These are phyloP conservation scores for Pleurotus salmoneostramineus DNA, from an alignment of 768 basidiomycete species.

Conservation along the genomic window DNA sequence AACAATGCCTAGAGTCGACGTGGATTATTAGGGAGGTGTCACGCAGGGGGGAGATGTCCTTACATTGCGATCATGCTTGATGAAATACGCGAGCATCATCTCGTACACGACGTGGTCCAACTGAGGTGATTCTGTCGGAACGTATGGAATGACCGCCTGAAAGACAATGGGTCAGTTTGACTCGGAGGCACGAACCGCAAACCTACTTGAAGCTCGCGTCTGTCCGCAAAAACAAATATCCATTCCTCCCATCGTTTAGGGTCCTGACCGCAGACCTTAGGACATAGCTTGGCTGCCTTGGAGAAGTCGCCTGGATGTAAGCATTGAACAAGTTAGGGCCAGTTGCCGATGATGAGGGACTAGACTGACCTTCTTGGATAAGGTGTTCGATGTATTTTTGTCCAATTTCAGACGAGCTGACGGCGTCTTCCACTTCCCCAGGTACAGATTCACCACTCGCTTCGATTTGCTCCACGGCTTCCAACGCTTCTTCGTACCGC, in stretches of 20 bases:
- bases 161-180: neutral
- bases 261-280: conserved; percentile 82
- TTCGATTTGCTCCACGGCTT: conserved; percentile 69
- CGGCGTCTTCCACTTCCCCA: conserved; percentile 24
- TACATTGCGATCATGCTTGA: conserved; percentile 74
- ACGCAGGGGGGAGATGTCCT: conserved; percentile 10
- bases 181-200: neutral
- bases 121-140: conserved; percentile 80
- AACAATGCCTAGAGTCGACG: conserved; percentile 54
- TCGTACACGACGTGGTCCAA: conserved; percentile 88
- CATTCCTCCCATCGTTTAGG: conserved; percentile 90
- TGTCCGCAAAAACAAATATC: conserved; percentile 88
- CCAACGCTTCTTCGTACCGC: conserved; percentile 87
- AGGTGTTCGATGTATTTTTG: conserved; percentile 84
- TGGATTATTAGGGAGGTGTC: neutral
- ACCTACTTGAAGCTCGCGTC: conserved; percentile 71
- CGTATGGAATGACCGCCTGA: conserved; percentile 83
- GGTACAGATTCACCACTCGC: conserved; percentile 24
- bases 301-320: conserved; percentile 42
- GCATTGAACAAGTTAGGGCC: neutral
- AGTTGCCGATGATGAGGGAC: neutral
- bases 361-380: conserved; percentile 63
- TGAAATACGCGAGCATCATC: conserved; percentile 87
- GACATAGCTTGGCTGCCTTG: conserved; percentile 79
- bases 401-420: conserved; percentile 71